These are phyloP conservation scores for Apocynum venetum DNA, from an alignment of 257 asterid species.

Conservation along the genomic window DNA sequence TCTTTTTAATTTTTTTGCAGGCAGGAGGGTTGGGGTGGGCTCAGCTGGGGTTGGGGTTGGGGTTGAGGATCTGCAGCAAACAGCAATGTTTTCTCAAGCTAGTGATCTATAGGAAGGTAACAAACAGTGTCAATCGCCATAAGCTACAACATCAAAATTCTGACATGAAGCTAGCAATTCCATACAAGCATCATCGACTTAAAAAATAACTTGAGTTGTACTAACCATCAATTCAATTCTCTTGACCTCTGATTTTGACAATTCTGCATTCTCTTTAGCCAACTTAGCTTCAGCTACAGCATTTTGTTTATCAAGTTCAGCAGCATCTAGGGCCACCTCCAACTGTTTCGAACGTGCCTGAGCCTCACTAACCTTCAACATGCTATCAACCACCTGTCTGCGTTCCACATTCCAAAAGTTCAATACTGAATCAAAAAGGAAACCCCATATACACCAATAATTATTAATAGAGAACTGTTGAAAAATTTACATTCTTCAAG, in stretches of 20 bases:
- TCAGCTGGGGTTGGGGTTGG: not conserved
- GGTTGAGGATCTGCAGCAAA: not conserved
- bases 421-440: conserved; percentile 12
- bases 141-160: not conserved
- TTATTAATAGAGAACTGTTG: not conserved
- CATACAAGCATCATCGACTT: not conserved
- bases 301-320: conserved; percentile 63
- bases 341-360: conserved; percentile 61
- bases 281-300: conserved; percentile 66
- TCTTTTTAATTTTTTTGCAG: too few species aligned
- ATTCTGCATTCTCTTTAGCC: conserved; percentile 63
- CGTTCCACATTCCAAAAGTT: conserved; percentile 21
- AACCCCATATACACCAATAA: not conserved
- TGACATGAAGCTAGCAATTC: not conserved
- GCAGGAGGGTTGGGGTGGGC: not conserved
- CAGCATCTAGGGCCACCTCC: conserved; percentile 70
- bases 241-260: conserved; percentile 61
- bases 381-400: conserved; percentile 81
- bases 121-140: not conserved
- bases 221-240: conserved; percentile 80
- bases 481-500: not conserved
- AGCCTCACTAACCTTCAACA: conserved; percentile 66
- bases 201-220: conserved; percentile 1
- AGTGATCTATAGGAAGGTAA: not conserved
- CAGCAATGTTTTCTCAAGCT: not conserved